phyloP scores from a whole-genome alignment of 2,329 filamentous ascomycete species.

The Arthroderma sp. region DNA sequence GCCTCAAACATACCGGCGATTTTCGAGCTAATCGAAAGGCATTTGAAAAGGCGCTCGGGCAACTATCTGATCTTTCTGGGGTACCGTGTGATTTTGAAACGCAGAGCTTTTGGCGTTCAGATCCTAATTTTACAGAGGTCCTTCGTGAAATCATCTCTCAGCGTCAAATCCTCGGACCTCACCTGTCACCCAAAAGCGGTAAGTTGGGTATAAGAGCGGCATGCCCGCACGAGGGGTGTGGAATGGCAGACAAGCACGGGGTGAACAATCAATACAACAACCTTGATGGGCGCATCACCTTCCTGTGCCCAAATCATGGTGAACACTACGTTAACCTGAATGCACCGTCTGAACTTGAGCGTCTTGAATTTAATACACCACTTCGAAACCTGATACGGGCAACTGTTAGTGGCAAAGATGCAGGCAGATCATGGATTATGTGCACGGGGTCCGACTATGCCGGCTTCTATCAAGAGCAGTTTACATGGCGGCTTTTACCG shows the following conservation, averaged over 20 bases:
- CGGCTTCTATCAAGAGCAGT: constrained; percentile 9
- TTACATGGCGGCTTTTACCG: constrained; percentile 6
- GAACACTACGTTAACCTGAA: background rate
- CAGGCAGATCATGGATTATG: constrained; percentile 7
- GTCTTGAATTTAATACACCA: constrained; percentile 10
- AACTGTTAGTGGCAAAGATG: constrained; percentile 2
- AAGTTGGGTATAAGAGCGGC: constrained; percentile 11
- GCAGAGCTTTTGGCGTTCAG: constrained; percentile 1
- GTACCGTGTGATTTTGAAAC: constrained; percentile 2
- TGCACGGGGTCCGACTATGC: constrained; percentile 10
- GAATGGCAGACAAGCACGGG: constrained; percentile 13
- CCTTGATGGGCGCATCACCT: constrained; percentile 3
- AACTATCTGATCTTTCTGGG: constrained; percentile 1
- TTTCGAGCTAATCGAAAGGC: constrained; percentile 1
- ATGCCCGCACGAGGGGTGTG: constrained; percentile 8
- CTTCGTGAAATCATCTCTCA: background rate
- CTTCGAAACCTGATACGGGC: constrained; percentile 11
- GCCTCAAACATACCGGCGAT: constrained; percentile 4
- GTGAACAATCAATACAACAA: constrained; percentile 9
- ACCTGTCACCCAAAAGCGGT: constrained; percentile 2
- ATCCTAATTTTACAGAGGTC: background rate
- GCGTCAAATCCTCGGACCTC: constrained; percentile 1
- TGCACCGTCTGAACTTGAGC: background rate
- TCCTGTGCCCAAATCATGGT: constrained; percentile 2
- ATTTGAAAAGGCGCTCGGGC: constrained; percentile 1